Evolutionary conservation across 805 yeast species (phyloP).

Genomic region (Candida alai): DNA sequence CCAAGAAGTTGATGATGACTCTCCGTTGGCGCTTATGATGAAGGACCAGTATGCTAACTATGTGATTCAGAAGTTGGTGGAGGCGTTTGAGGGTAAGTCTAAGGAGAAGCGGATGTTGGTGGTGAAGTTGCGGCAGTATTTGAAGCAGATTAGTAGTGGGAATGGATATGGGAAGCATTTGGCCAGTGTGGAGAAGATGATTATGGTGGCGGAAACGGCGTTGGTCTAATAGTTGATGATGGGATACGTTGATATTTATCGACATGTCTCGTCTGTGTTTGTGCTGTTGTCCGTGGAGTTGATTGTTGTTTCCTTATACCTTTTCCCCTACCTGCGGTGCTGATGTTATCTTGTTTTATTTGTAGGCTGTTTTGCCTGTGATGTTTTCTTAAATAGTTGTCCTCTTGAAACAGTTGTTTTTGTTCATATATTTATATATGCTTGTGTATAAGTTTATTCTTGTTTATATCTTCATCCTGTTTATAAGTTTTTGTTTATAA

Average conservation of each 20-base stretch:
- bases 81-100: constrained; percentile 59
- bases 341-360: too few species aligned
- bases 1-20: constrained; percentile 54
- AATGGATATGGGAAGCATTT: constrained; percentile 75
- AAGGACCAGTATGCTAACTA: constrained; percentile 97
- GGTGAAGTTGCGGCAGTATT: constrained; percentile 70
- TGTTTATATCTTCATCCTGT: background rate
- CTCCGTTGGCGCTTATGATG: constrained; percentile 87
- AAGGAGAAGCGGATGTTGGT: constrained; percentile 68
- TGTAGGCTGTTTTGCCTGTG: too few species aligned
- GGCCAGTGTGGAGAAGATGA: constrained; percentile 75
- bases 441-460: constrained; percentile 1
- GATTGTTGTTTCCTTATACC: too few species aligned
- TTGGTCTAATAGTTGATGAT: constrained; percentile 22
- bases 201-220: constrained; percentile 51
- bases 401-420: too few species aligned
- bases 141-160: constrained; percentile 64
- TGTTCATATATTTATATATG: constrained; percentile 1
- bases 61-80: constrained; percentile 92
- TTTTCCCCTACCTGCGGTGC: too few species aligned
- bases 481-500: background rate
- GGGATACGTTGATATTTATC: background rate
- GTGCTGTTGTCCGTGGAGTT: too few species aligned
- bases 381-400: too few species aligned
- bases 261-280: too few species aligned